These are phyloP conservation scores for Plasmodium adleri DNA, from an alignment of 169 alveolate genomes.

Conservation along the genomic window DNA sequence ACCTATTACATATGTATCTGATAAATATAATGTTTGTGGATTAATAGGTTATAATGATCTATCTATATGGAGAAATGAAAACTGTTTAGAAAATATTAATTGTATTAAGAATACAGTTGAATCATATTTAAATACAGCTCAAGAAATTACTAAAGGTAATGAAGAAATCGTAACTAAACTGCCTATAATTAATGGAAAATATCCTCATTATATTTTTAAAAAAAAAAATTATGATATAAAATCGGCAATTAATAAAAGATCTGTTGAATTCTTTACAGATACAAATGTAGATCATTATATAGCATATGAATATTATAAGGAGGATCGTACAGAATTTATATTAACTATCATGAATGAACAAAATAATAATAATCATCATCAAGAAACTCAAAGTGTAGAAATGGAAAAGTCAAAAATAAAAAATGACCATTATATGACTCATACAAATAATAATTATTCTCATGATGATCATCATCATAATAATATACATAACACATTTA, in stretches of 20 bases:
- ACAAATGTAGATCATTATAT: conserved; percentile 24
- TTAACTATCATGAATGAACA: conserved; percentile 2
- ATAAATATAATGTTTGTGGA: conserved; percentile 25
- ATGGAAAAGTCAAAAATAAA: neutral
- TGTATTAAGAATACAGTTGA: conserved; percentile 35
- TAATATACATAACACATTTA: neutral
- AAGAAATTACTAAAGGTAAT: conserved; percentile 22
- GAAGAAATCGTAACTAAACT: conserved; percentile 32
- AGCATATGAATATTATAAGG: conserved; percentile 64
- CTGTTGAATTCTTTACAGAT: conserved; percentile 11
- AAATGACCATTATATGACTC: neutral
- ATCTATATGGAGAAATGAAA: neutral
- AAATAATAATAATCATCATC: neutral
- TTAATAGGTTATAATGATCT: conserved; percentile 24
- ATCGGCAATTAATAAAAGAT: conserved; percentile 18
- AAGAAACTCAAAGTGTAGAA: neutral
- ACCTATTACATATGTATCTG: conserved; percentile 11
- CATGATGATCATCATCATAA: too few species aligned
- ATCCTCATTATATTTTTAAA: conserved; percentile 59
- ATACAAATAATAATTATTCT: too few species aligned
- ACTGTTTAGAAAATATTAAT: conserved; percentile 1
- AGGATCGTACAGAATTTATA: conserved; percentile 52
- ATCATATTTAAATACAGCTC: conserved; percentile 28
- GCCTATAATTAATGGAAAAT: conserved; percentile 62
- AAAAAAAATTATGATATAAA: conserved; percentile 7